A percentile compares a stretch with the other conserved stretches of the same genome.
Evolutionary conservation across 2,329 filamentous ascomycete species (phyloP).

Genomic region (Phialophora chinensis): DNA sequence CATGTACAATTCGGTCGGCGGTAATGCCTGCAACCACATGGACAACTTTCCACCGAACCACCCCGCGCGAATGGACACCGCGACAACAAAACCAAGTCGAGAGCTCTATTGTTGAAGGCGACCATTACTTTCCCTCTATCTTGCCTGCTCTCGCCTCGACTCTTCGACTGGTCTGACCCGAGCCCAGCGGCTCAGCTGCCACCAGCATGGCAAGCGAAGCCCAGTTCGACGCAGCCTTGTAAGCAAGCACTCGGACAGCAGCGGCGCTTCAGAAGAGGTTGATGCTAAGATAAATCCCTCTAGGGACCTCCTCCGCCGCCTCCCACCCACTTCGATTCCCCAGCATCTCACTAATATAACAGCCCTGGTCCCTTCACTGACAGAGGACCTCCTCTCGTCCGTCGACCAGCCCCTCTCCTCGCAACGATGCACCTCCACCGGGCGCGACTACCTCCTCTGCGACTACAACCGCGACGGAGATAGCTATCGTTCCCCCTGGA

Average conservation of each 20-base stretch:
- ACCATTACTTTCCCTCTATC: background rate
- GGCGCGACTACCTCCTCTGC: constrained; percentile 95
- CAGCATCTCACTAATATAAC: constrained; percentile 89
- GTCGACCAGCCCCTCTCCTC: constrained; percentile 94
- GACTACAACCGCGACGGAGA: constrained; percentile 99
- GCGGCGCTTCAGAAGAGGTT: background rate
- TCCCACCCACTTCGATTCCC: constrained; percentile 92
- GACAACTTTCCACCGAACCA: background rate
- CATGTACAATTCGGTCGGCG: background rate
- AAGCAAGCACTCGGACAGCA: constrained; percentile 40
- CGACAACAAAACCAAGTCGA: background rate
- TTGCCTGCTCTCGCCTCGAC: background rate
- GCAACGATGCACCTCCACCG: constrained; percentile 82
- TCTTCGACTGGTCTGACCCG: background rate
- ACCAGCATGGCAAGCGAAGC: constrained; percentile 44
- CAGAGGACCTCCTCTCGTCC: constrained; percentile 95
- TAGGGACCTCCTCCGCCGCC: constrained; percentile 96
- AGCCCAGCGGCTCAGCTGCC: background rate
- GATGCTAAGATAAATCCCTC: constrained; percentile 15
- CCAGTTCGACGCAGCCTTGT: constrained; percentile 60
- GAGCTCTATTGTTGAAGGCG: background rate
- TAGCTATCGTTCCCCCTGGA: constrained; percentile 98
- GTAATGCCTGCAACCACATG: background rate
- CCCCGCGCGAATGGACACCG: background rate
- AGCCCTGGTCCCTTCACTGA: constrained; percentile 83